Percentiles rank a stretch among this genome's conserved stretches.
These are phyloP conservation scores for Knoxdaviesia proteae DNA, from an alignment of 2,329 filamentous ascomycete species.

Conservation along the genomic window DNA sequence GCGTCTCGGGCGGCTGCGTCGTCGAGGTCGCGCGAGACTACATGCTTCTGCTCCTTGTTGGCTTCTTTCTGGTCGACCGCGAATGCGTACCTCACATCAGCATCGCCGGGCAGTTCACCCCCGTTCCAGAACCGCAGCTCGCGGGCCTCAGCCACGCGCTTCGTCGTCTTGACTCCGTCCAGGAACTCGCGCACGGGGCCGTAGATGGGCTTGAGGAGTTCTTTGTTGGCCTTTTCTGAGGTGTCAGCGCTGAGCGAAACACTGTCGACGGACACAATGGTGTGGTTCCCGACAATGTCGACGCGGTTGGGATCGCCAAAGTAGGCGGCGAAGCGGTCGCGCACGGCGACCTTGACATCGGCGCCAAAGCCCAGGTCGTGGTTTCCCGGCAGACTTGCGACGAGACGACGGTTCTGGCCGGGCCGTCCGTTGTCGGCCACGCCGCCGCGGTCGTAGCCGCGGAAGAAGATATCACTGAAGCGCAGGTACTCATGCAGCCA, in stretches of 20 bases:
- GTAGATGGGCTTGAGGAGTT: constrained; percentile 45
- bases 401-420: constrained; percentile 43
- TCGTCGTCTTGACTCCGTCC: constrained; percentile 38
- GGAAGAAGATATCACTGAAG: constrained; percentile 69
- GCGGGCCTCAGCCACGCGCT: constrained; percentile 45
- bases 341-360: constrained; percentile 60
- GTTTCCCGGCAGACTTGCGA: constrained; percentile 77
- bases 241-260: constrained; percentile 63
- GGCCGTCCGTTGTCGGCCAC: constrained; percentile 35
- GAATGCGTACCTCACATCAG: too few species aligned
- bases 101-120: too few species aligned
- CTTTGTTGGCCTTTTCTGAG: constrained; percentile 26
- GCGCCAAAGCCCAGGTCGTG: constrained; percentile 85
- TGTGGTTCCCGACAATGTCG: constrained; percentile 85
- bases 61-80: constrained; percentile 12
- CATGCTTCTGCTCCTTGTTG: constrained; percentile 32
- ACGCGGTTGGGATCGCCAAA: constrained; percentile 87
- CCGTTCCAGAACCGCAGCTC: constrained; percentile 48
- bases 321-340: constrained; percentile 65
- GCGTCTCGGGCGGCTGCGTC: constrained; percentile 4
- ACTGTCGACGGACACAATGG: constrained; percentile 76
- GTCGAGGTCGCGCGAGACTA: constrained; percentile 19
- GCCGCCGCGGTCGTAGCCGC: constrained; percentile 24
- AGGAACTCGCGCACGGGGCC: constrained; percentile 60
- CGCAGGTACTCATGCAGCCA: constrained; percentile 76